Percentiles rank a stretch among this genome's conserved stretches.
Evolutionary conservation across 306 rosid species (phyloP).

Genomic region (Quillaja saponaria): DNA sequence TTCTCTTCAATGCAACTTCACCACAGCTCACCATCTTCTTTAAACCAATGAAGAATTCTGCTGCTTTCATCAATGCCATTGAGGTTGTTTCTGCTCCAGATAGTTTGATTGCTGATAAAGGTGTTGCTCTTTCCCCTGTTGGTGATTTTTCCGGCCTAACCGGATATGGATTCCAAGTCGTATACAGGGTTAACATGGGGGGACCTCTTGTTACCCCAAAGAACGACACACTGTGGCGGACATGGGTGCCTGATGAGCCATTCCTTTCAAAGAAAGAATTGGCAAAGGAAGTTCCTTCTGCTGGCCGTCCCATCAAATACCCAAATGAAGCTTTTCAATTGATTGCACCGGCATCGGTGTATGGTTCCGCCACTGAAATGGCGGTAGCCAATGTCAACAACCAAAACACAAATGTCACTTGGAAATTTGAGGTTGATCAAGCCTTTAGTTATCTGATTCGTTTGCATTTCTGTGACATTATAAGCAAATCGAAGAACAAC

Average conservation of each 20-base stretch:
- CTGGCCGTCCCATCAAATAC: conserved; percentile 37
- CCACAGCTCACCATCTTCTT: conserved; percentile 38
- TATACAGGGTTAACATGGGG: conserved; percentile 50
- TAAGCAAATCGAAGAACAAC: conserved; percentile 43
- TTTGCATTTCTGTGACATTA: conserved; percentile 59
- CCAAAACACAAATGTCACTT: conserved; percentile 51
- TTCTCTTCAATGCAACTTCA: conserved; percentile 40
- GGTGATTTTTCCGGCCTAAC: conserved; percentile 34
- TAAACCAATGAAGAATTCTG: conserved; percentile 52
- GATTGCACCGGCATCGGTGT: conserved; percentile 50
- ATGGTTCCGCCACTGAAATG: conserved; percentile 49
- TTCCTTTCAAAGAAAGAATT: conserved; percentile 38
- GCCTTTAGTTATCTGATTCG: conserved; percentile 50
- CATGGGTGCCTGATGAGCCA: conserved; percentile 48
- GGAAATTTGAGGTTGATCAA: conserved; percentile 55
- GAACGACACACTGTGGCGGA: conserved; percentile 50
- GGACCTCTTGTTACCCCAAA: conserved; percentile 48
- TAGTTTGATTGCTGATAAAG: conserved; percentile 28
- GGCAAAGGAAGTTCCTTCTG: conserved; percentile 28
- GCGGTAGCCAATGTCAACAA: conserved; percentile 29
- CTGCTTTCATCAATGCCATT: conserved; percentile 56
- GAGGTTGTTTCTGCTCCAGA: conserved; percentile 59
- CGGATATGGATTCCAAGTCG: conserved; percentile 30
- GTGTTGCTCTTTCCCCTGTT: conserved; percentile 34
- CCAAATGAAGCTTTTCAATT: conserved; percentile 27